Evolutionary conservation across 441 rosid species (phyloP).

Genomic region (Adansonia rubrostipa): DNA sequence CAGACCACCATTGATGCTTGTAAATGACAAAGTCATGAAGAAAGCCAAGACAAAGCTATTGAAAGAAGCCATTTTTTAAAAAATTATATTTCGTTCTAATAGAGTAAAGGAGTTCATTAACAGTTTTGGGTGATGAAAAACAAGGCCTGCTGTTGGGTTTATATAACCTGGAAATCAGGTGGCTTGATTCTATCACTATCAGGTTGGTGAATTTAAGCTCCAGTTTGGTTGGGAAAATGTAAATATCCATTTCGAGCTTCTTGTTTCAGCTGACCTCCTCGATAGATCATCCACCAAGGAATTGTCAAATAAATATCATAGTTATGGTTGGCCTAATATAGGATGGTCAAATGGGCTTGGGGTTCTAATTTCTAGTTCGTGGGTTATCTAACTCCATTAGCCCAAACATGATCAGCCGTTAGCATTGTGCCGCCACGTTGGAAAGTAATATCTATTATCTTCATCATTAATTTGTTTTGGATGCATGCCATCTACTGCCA

Average conservation of each 20-base stretch:
- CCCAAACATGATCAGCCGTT: neutral
- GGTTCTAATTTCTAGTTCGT: neutral
- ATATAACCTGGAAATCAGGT: neutral
- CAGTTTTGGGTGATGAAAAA: neutral
- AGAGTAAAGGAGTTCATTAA: neutral
- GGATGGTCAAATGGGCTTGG: neutral
- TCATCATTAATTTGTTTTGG: neutral
- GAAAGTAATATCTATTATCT: neutral
- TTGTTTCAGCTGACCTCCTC: constrained; percentile 24
- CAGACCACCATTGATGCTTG: constrained; percentile 26
- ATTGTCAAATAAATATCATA: neutral
- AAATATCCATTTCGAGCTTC: neutral
- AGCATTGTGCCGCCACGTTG: neutral
- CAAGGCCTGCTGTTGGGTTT: neutral
- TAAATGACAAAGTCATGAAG: constrained; percentile 28
- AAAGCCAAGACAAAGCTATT: constrained; percentile 27
- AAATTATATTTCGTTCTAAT: neutral
- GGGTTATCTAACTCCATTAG: constrained; percentile 20
- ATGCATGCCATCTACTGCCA: neutral
- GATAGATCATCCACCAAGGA: neutral
- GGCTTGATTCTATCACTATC: no score
- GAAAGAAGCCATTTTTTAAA: constrained; percentile 30
- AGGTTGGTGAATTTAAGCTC: neutral
- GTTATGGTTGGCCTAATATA: constrained; percentile 9
- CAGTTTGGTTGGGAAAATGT: constrained; percentile 5